These are phyloP conservation scores for Sporormia fimetaria DNA, from an alignment of 495 filamentous ascomycete genomes.

Conservation along the genomic window DNA sequence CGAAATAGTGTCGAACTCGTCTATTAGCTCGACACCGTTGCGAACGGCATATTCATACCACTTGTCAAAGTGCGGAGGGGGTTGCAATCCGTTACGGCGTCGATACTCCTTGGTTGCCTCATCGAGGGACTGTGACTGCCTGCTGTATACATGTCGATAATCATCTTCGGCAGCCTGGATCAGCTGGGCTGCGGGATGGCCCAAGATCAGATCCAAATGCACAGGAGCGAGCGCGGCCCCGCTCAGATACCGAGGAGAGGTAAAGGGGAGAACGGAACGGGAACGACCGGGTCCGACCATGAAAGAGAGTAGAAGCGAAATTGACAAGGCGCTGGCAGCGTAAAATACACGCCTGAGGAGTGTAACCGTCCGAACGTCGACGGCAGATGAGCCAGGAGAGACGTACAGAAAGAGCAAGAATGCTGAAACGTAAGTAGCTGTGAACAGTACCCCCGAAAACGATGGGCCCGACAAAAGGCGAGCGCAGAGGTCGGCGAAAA, in stretches of 20 bases:
- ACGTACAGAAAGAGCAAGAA: no score
- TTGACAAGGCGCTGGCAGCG: background rate
- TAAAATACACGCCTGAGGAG: no score
- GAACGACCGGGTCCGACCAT: background rate
- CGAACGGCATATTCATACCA: constrained; percentile 64
- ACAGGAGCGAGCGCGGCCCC: constrained; percentile 20
- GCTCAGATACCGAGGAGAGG: no score
- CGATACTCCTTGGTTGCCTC: constrained; percentile 49
- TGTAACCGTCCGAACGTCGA: no score
- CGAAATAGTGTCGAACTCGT: constrained; percentile 66
- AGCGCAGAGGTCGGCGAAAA: no score
- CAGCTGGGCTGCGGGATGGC: constrained; percentile 43
- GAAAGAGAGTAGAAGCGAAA: background rate
- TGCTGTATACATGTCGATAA: constrained; percentile 36
- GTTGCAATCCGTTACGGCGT: constrained; percentile 44
- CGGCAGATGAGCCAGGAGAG: no score
- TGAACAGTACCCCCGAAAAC: no score
- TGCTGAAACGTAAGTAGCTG: no score
- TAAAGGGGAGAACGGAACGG: constrained; percentile 3
- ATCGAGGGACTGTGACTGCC: constrained; percentile 40
- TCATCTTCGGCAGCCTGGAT: constrained; percentile 41
- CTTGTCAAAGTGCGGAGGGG: constrained; percentile 54
- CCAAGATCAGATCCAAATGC: constrained; percentile 18
- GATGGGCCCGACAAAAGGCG: no score
- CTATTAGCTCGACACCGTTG: constrained; percentile 54